phyloP scores from a whole-genome alignment of 495 filamentous ascomycete genomes.

The Trypethelium eluteriae region DNA sequence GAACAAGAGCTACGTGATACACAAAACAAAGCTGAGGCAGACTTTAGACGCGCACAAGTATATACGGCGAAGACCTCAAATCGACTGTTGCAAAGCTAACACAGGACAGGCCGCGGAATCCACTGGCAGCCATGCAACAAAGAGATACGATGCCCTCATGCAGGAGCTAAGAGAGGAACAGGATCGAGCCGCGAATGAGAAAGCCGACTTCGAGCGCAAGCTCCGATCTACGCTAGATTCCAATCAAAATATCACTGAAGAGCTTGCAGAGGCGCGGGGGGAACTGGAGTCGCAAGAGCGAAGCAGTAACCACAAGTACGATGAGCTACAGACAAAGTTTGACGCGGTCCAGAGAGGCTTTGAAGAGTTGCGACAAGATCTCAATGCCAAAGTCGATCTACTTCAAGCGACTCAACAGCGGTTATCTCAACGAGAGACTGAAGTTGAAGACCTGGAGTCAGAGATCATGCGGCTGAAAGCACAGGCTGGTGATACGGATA shows the following conservation, averaged over 20 bases:
- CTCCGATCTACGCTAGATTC: constrained; percentile 65
- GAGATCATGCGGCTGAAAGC: constrained; percentile 76
- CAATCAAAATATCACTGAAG: constrained; percentile 62
- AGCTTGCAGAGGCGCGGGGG: constrained; percentile 64
- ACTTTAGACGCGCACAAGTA: constrained; percentile 74
- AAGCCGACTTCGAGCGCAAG: constrained; percentile 61
- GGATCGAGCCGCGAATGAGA: constrained; percentile 59
- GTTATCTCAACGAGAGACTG: constrained; percentile 58
- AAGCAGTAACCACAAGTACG: constrained; percentile 57
- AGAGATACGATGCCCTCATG: constrained; percentile 63
- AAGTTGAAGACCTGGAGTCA: constrained; percentile 65
- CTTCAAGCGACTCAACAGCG: constrained; percentile 60
- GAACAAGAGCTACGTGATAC: constrained; percentile 75
- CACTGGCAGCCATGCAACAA: constrained; percentile 56
- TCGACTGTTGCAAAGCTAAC: not conserved
- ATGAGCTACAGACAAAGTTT: constrained; percentile 64
- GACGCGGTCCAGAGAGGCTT: constrained; percentile 58
- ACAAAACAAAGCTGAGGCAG: constrained; percentile 67
- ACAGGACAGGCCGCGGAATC: constrained; percentile 51
- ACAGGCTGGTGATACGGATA: constrained; percentile 76
- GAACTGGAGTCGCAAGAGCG: constrained; percentile 64
- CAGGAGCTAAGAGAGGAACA: constrained; percentile 64
- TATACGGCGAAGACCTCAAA: constrained; percentile 13
- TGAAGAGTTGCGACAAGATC: constrained; percentile 64
- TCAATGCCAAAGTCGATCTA: constrained; percentile 52